Conservation (phyloP, 345 rosid species). For the Citrus hindsii region DNA sequence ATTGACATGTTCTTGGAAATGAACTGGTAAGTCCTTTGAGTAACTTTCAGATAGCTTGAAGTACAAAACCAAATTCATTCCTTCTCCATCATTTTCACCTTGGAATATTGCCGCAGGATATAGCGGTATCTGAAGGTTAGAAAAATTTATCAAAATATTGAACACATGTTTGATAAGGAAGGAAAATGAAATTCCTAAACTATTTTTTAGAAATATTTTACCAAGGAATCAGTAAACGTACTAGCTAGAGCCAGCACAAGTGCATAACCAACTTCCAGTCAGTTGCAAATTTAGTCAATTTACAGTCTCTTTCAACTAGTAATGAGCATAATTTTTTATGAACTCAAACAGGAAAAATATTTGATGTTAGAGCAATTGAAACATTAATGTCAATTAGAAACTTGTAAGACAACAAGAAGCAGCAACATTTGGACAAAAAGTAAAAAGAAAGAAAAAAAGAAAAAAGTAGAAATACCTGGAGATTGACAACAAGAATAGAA, state of each 20-base stretch:
- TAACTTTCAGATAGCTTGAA: constrained; percentile 63
- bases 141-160: not conserved
- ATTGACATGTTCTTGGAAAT: constrained; percentile 57
- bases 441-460: too few species aligned
- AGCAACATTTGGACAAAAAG: not conserved
- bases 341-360: not conserved
- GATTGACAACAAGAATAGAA: constrained; percentile 61
- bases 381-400: not conserved
- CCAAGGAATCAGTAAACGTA: not conserved
- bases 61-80: constrained; percentile 70
- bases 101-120: constrained; percentile 73
- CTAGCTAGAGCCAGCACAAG: not conserved
- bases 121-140: constrained; percentile 42
- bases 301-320: not conserved
- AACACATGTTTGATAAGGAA: not conserved
- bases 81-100: constrained; percentile 81
- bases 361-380: not conserved
- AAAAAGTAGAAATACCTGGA: constrained; percentile 42
- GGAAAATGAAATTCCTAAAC: not conserved
- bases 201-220: not conserved
- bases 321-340: not conserved
- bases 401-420: not conserved
- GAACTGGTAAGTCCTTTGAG: constrained; percentile 52
- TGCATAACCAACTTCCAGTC: not conserved
- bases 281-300: not conserved